Base-by-base conservation (phyloP, 306 rosid species). In the Arachis stenosperma region DNA sequence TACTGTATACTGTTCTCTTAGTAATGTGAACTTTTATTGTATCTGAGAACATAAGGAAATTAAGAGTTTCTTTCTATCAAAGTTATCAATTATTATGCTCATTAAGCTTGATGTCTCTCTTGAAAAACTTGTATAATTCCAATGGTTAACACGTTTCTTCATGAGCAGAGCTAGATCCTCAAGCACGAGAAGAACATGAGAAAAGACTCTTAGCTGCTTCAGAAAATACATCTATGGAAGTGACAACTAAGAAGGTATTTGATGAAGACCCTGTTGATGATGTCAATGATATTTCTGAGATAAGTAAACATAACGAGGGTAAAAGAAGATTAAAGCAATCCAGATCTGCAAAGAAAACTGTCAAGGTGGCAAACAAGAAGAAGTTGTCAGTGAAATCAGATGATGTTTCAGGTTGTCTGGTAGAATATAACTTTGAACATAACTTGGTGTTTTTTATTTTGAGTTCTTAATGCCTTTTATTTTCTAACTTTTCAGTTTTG, bases 141-240 rank as follows among this genome's bases (percentile, higher is more conserved):
- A 40, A 43, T 71, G 8, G 17, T 13, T 73, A 17, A 57, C 54
- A 69, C 65, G 61, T 51, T n/a, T 69, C 48, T 75, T 50, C 53
- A 53, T 85, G 15, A 81, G 72, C 84, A 90, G 97, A 85, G 74
- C 81, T 74, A 81, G 78, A 50, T 83, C 72, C 88, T 68, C 83
- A 30, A 69, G 44, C 17, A 40, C 59, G 59, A 79, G 85, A 81
- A 73, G 79, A 67, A 50, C 81, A 79, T 70, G 80, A 33, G 37
- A 33, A 33, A 33, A 33, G 27, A 12, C 68, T 55, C 46, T 71
- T 83, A 11, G 41, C 67, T 81, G 79, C 79, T 76, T 58, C 82
- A 74, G 78, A 76, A 75, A 86, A 75, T 47, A 65, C 74, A 36
- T 75, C 82, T 17, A 56, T 42, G 39, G 67, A 74, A 68, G 73